Evolutionary conservation across 768 basidiomycete species (phyloP).

Genomic region (Kwoniella bestiolae): DNA sequence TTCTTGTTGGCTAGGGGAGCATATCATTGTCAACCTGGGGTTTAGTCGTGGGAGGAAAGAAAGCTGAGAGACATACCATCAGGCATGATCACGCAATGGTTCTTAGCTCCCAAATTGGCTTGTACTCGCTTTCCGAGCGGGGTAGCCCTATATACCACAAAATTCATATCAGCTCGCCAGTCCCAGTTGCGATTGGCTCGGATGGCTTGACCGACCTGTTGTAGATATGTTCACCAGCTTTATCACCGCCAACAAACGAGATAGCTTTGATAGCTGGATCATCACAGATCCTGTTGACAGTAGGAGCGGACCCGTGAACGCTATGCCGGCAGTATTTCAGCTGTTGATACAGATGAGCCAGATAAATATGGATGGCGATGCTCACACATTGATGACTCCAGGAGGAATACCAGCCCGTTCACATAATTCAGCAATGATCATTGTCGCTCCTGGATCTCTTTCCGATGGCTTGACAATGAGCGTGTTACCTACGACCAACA

Average conservation of each 20-base stretch:
- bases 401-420: slow-evolving; percentile 70
- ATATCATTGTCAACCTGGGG: slow-evolving; percentile 21
- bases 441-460: slow-evolving; percentile 93
- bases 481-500: slow-evolving; percentile 77
- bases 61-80: slow-evolving; percentile 67
- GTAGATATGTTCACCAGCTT: slow-evolving; percentile 91
- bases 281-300: slow-evolving; percentile 90
- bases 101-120: slow-evolving; percentile 93
- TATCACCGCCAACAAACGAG: slow-evolving; percentile 93
- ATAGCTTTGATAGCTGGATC: slow-evolving; percentile 89
- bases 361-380: background rate
- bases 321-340: slow-evolving; percentile 55
- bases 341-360: background rate
- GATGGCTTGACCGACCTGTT: slow-evolving; percentile 63
- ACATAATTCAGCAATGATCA: slow-evolving; percentile 96
- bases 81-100: slow-evolving; percentile 89
- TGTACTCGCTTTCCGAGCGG: slow-evolving; percentile 84
- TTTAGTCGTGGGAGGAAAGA: background rate
- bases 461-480: slow-evolving; percentile 94
- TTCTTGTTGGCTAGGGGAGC: slow-evolving; percentile 75
- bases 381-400: slow-evolving; percentile 74
- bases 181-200: background rate
- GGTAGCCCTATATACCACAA: slow-evolving; percentile 64
- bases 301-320: slow-evolving; percentile 85
- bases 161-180: background rate